Evolutionary conservation across 495 filamentous ascomycete species (phyloP), one percentile per base, ranked within the genome.

Genomic region (Annulohypoxylon bovei): DNA sequence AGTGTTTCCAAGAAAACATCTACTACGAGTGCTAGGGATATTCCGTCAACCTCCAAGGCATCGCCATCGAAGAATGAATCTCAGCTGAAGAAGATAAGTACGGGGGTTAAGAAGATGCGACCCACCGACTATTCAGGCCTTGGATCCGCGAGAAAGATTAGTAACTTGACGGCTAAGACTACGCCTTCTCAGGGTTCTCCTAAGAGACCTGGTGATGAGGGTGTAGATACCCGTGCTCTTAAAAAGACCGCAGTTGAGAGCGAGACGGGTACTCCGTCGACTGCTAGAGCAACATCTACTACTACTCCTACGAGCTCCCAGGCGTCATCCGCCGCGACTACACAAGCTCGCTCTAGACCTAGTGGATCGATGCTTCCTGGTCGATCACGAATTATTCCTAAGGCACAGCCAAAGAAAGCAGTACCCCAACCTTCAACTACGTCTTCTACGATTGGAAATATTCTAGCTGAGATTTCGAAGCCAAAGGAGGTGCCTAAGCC

Each of bases 171-270:
- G 1, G 56, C 58, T 1, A 79, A 79, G n/a, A 67, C 72, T 35
- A 33, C 55, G 0, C 23, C 70, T 47, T 54, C 61, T 27, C 59
- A 35, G 18, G 46, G 72, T 20, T 33, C 78, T 5, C 32, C 65
- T 12, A 79, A 77, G 67, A 68, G 82, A 46, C 58, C 67, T 14
- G 65, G 81, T 25, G 81, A 83, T 27, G 81, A 81, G 1, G 81
- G 83, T 50, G 28, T 71, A 6, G 81, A 84, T 46, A 53, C 64
- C 11, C 78, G 81, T 40, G 70, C 62, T 1, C 66, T 74, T 6
- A 84, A 83, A 73, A 84, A 81, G 56, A 49, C 78, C n/a, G 76
- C 80, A 8, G 69, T 76, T 6, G 80, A 79, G 35, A 64, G 46
- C 56, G 46, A 44, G 52, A 42, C 25, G 11, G 68, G 61, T 18